Conservation (phyloP, 2,329 filamentous ascomycete species). For the Aspergillus udagawae region DNA sequence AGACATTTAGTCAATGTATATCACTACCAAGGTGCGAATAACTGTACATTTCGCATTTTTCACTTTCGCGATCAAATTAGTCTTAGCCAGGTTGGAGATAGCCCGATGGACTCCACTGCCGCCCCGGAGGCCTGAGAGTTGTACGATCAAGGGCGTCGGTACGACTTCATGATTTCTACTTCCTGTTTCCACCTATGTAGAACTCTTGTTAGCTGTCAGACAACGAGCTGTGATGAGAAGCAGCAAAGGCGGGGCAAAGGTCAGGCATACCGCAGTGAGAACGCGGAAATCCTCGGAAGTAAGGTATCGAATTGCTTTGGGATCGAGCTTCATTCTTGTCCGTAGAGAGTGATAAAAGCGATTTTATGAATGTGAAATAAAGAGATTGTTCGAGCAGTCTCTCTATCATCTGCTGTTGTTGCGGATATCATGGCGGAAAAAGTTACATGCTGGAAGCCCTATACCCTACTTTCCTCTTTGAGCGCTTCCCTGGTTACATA, state of each 20-base stretch:
- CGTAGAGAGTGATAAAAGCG: neutral
- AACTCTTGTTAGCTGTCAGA: conserved; percentile 35
- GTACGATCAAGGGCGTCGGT: conserved; percentile 81
- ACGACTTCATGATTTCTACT: conserved; percentile 97
- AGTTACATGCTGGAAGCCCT: conserved; percentile 32
- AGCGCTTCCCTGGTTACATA: conserved; percentile 5
- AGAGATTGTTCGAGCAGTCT: conserved; percentile 2
- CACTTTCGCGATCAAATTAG: conserved; percentile 82
- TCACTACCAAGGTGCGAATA: neutral
- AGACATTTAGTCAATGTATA: neutral
- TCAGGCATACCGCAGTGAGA: conserved; percentile 71
- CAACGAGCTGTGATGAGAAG: conserved; percentile 17
- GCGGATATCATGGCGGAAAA: conserved; percentile 23
- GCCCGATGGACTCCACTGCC: conserved; percentile 75
- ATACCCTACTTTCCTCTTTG: conserved; percentile 35
- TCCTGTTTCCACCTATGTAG: conserved; percentile 75
- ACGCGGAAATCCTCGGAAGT: conserved; percentile 92
- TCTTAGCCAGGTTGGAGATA: conserved; percentile 89
- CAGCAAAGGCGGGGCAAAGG: conserved; percentile 19
- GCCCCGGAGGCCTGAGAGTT: conserved; percentile 74
- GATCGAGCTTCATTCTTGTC: conserved; percentile 82
- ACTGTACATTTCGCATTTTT: conserved; percentile 79
- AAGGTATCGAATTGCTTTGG: conserved; percentile 88
- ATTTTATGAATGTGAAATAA: neutral
- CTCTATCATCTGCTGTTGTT: neutral